Evolutionary conservation across 257 asterid genomes (phyloP).

Genomic region (Datura wrightii): DNA sequence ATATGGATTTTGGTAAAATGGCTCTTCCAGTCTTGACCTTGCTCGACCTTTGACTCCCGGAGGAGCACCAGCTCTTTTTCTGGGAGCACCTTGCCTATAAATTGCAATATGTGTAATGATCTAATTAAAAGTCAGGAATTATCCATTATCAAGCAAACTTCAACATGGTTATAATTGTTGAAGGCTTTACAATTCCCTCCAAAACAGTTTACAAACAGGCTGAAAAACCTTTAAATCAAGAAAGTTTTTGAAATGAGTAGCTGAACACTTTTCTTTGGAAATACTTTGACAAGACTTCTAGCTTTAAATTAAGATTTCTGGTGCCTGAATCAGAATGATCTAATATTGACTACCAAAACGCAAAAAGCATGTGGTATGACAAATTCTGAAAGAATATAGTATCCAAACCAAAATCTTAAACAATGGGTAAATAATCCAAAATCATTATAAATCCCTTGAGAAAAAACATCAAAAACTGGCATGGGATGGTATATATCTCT

Average conservation of each 20-base stretch:
- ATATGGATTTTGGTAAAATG: slow-evolving; percentile 88
- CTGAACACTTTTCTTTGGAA: neutral
- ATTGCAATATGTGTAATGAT: slow-evolving; percentile 23
- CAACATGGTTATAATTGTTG: neutral
- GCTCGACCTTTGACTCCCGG: slow-evolving; percentile 84
- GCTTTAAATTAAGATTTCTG: neutral
- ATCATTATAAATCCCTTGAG: neutral
- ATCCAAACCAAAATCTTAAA: neutral
- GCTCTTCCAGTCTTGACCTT: slow-evolving; percentile 75
- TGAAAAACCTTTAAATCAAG: neutral
- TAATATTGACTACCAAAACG: neutral
- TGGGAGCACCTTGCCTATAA: slow-evolving; percentile 78
- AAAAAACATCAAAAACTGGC: neutral
- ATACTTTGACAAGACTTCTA: neutral
- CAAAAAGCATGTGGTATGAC: neutral
- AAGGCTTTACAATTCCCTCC: slow-evolving; percentile 24
- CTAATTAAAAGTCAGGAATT: neutral
- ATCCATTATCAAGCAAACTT: slow-evolving; percentile 10
- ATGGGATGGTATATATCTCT: neutral
- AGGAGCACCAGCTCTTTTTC: slow-evolving; percentile 78
- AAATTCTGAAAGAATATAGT: neutral
- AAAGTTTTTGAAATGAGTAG: neutral
- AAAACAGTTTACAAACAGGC: slow-evolving; percentile 3
- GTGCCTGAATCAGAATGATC: neutral
- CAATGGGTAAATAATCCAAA: neutral